A percentile compares a stretch with the other conserved stretches of the same genome.
These are phyloP conservation scores for Pigoraptor vietnamica DNA, from an alignment of 78 protist genomes.

Conservation along the genomic window DNA sequence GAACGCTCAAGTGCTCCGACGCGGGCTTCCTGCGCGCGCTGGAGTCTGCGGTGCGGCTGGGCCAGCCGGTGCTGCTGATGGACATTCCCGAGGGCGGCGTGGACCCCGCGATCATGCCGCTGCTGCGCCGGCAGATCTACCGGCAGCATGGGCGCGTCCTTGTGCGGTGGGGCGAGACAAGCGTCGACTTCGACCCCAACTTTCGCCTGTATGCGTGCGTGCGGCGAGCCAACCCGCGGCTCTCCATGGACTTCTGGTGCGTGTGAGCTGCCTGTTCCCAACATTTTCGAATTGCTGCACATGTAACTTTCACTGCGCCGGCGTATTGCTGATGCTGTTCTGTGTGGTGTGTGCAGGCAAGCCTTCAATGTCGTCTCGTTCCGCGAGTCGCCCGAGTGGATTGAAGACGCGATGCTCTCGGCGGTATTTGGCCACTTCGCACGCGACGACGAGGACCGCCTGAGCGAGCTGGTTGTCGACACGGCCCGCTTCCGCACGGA, in stretches of 20 bases:
- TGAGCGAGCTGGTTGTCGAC: neutral
- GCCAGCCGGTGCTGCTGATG: slow-evolving; percentile 68
- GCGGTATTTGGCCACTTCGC: neutral
- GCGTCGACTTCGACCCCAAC: slow-evolving; percentile 51
- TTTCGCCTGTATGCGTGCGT: slow-evolving; percentile 71
- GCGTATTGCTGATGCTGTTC: too few species aligned
- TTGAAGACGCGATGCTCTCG: neutral
- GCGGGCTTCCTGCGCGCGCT: slow-evolving; percentile 47
- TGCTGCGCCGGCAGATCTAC: slow-evolving; percentile 50
- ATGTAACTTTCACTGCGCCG: too few species aligned
- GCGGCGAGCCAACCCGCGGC: slow-evolving; percentile 65
- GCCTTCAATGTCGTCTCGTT: neutral
- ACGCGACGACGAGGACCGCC: neutral
- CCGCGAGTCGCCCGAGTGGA: neutral
- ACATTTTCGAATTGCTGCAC: too few species aligned
- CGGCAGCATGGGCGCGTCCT: slow-evolving; percentile 48
- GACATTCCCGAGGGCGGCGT: slow-evolving; percentile 66
- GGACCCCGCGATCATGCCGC: slow-evolving; percentile 68
- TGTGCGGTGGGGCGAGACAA: slow-evolving; percentile 58
- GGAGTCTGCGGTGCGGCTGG: slow-evolving; percentile 50
- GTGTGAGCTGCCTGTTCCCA: neutral
- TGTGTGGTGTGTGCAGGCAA: neutral
- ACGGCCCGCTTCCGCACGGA: neutral
- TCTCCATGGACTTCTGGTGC: slow-evolving; percentile 55
- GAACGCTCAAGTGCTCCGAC: slow-evolving; percentile 45